A percentile compares a stretch with the other conserved stretches of the same genome.
phyloP scores from a whole-genome alignment of 2,329 filamentous ascomycete genomes.

The Verticillium nonalfalfae region DNA sequence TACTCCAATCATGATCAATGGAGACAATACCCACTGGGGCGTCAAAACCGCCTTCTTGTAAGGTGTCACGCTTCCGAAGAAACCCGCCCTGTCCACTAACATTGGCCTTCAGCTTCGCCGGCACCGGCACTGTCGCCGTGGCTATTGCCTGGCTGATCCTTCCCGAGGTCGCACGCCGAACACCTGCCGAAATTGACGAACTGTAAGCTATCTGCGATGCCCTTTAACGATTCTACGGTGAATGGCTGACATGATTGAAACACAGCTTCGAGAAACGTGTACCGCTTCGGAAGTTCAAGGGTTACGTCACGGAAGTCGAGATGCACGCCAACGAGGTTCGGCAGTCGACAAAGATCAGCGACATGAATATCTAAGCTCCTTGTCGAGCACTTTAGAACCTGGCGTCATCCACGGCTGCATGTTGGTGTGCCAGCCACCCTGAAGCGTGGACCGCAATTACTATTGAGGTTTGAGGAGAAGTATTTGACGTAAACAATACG shows the following conservation, averaged over 20 bases:
- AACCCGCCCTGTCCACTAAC: background rate
- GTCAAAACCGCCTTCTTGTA: constrained; percentile 38
- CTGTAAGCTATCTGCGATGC: constrained; percentile 18
- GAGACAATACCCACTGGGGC: constrained; percentile 26
- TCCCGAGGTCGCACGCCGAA: constrained; percentile 25
- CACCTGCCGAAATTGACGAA: constrained; percentile 29
- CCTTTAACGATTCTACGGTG: background rate
- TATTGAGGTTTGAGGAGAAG: no score
- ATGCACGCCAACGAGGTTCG: background rate
- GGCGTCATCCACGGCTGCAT: no score
- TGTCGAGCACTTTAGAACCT: background rate
- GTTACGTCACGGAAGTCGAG: constrained; percentile 9
- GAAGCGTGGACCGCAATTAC: no score
- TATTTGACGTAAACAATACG: no score
- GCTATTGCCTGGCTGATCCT: constrained; percentile 28
- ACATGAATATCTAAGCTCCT: background rate
- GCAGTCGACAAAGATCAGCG: background rate
- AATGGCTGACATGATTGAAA: constrained; percentile 2
- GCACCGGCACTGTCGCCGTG: constrained; percentile 21
- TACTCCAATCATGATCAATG: constrained; percentile 37
- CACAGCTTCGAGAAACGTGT: constrained; percentile 18
- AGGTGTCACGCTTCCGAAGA: constrained; percentile 3
- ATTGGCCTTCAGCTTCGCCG: constrained; percentile 21
- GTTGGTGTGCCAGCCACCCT: no score
- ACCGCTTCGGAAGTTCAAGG: constrained; percentile 17